Conservation (phyloP, 495 filamentous ascomycete genomes). For the Penicillium flavigenum region DNA sequence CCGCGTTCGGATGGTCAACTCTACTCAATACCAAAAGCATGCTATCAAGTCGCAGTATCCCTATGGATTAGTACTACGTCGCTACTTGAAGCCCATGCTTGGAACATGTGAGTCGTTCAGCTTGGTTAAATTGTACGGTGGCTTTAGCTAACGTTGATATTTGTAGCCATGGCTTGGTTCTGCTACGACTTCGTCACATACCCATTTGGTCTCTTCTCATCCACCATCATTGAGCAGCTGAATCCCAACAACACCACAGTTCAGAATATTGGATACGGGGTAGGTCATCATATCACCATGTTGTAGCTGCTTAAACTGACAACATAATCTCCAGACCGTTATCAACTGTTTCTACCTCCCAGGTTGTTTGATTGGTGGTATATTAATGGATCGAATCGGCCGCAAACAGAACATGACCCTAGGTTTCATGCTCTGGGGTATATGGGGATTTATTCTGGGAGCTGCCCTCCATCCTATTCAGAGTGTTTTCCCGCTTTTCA, state of each 20-base stretch:
- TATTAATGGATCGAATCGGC: conserved; percentile 50
- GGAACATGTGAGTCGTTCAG: conserved; percentile 33
- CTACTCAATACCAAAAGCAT: conserved; percentile 37
- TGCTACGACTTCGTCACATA: conserved; percentile 46
- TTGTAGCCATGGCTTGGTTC: conserved; percentile 37
- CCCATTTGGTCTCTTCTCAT: conserved; percentile 43
- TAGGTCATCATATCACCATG: conserved; percentile 7
- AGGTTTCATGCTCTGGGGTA: conserved; percentile 41
- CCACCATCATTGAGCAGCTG: conserved; percentile 36
- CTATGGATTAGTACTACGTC: conserved; percentile 33
- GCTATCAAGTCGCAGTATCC: conserved; percentile 38
- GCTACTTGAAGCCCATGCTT: conserved; percentile 43
- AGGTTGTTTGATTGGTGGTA: conserved; percentile 47
- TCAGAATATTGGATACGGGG: conserved; percentile 44
- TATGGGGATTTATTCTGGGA: conserved; percentile 50
- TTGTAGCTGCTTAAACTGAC: background rate
- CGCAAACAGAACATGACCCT: conserved; percentile 48
- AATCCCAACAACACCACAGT: conserved; percentile 41
- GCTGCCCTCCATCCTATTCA: conserved; percentile 45
- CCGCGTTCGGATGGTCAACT: conserved; percentile 40
- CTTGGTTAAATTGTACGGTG: background rate
- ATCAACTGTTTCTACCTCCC: conserved; percentile 53
- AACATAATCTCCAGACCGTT: conserved; percentile 26
- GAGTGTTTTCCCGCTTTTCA: conserved; percentile 46
- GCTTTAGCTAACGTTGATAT: background rate